phyloP scores from a whole-genome alignment of 768 basidiomycete genomes.

The Lentinula boryana region DNA sequence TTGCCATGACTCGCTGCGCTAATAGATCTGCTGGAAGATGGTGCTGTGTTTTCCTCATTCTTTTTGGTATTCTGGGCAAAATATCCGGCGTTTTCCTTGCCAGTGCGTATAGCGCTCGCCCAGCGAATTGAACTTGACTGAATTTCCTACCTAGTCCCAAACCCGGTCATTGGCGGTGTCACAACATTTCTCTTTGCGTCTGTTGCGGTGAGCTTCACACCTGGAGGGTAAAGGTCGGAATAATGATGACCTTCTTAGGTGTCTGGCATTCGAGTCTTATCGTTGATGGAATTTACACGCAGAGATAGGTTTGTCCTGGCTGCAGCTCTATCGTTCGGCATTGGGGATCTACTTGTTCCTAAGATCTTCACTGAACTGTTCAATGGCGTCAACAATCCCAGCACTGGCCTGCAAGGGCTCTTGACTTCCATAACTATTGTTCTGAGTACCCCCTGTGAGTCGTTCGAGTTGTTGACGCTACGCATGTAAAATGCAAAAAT shows the following conservation, averaged over 20 bases:
- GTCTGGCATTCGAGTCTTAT: slow-evolving; percentile 67
- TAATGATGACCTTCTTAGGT: background rate
- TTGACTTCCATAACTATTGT: slow-evolving; percentile 78
- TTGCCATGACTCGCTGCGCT: slow-evolving; percentile 80
- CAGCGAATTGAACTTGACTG: background rate
- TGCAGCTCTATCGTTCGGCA: slow-evolving; percentile 61
- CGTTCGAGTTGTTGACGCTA: background rate
- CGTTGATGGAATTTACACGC: slow-evolving; percentile 51
- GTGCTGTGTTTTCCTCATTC: slow-evolving; percentile 74
- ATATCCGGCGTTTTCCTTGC: slow-evolving; percentile 80
- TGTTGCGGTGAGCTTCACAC: slow-evolving; percentile 39
- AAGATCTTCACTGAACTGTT: slow-evolving; percentile 66
- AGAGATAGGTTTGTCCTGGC: slow-evolving; percentile 67
- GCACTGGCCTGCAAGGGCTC: slow-evolving; percentile 57
- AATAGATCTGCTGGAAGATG: slow-evolving; percentile 73
- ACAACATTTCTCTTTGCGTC: slow-evolving; percentile 84
- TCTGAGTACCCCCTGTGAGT: slow-evolving; percentile 75
- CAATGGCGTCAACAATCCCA: slow-evolving; percentile 49
- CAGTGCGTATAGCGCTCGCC: slow-evolving; percentile 18
- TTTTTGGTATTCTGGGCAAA: slow-evolving; percentile 79
- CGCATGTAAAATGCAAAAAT: background rate
- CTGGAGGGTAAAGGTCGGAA: background rate
- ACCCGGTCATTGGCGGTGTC: slow-evolving; percentile 77
- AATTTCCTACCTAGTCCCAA: slow-evolving; percentile 39
- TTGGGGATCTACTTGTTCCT: slow-evolving; percentile 67